Percentiles rank a stretch among this genome's conserved stretches.
Evolutionary conservation across 2,329 filamentous ascomycete species (phyloP).

Genomic region (Cladosporium sp.): DNA sequence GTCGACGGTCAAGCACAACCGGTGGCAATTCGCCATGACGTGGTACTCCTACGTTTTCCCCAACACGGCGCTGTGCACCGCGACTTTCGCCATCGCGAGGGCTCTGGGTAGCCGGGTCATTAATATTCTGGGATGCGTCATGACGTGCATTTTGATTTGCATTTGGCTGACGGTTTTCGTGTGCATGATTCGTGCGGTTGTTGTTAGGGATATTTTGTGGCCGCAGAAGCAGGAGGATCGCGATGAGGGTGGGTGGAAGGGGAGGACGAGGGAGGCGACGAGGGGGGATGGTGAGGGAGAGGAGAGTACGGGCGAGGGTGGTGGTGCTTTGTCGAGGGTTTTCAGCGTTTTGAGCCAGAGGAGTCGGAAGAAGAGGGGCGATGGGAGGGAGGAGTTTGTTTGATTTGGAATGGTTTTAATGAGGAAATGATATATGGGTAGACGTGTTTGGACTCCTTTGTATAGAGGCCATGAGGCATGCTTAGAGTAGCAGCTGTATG

Average conservation of each 20-base stretch:
- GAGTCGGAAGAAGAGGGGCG: conserved; percentile 3
- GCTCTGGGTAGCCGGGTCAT: conserved; percentile 48
- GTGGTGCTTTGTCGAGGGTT: background rate
- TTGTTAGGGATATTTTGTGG: conserved; percentile 66
- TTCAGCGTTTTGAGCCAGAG: conserved; percentile 3
- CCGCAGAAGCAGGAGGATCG: conserved; percentile 65
- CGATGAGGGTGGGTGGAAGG: conserved; percentile 54
- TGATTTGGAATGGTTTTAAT: too few relatives aligned
- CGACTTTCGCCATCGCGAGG: conserved; percentile 65
- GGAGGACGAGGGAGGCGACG: background rate
- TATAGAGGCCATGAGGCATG: too few relatives aligned
- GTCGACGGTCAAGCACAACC: conserved; percentile 57
- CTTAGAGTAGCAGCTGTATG: too few relatives aligned
- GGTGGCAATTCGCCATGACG: conserved; percentile 74
- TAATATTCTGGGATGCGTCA: conserved; percentile 61
- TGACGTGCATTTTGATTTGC: conserved; percentile 60
- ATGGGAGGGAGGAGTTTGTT: too few relatives aligned
- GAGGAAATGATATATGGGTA: too few relatives aligned
- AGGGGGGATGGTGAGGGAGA: background rate
- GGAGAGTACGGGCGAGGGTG: background rate
- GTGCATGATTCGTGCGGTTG: conserved; percentile 67
- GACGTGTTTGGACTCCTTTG: too few relatives aligned
- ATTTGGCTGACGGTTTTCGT: conserved; percentile 65
- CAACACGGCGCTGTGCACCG: conserved; percentile 58
- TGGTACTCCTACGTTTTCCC: conserved; percentile 83